Conservation (phyloP, 768 basidiomycete genomes). For the Harrya chromipes region DNA sequence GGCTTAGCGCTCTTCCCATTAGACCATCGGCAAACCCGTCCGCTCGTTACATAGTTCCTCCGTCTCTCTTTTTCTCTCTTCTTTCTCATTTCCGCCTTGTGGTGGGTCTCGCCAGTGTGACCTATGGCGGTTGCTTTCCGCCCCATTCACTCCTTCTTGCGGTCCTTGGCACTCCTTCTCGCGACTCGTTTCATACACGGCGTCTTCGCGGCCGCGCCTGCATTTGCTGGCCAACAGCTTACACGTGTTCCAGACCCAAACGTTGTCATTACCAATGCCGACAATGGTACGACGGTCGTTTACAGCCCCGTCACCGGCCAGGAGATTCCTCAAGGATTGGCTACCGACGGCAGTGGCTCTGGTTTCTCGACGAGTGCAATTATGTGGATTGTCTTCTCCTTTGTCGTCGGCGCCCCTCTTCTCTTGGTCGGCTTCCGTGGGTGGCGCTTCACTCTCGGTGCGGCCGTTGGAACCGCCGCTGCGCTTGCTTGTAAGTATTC, state of each 20-base stretch:
- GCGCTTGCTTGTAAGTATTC: conserved; percentile 42
- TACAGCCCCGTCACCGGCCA: conserved; percentile 44
- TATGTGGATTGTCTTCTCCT: conserved; percentile 56
- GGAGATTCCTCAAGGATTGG: conserved; percentile 49
- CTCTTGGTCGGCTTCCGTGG: conserved; percentile 55
- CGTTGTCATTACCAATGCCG: conserved; percentile 22
- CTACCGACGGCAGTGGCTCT: conserved; percentile 57
- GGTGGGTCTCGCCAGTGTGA: conserved; percentile 15
- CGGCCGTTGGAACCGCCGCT: conserved; percentile 49
- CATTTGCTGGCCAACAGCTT: conserved; percentile 14
- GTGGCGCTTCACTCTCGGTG: conserved; percentile 54
- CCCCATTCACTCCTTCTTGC: conserved; percentile 14
- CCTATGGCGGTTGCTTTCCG: conserved; percentile 28
- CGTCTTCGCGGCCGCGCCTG: conserved; percentile 8
- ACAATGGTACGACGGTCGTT: conserved; percentile 39
- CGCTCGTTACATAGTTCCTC: conserved; percentile 11
- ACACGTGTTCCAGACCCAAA: conserved; percentile 28
- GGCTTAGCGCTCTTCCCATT: conserved; percentile 4
- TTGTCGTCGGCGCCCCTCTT: conserved; percentile 52
- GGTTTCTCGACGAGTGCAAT: conserved; percentile 47
- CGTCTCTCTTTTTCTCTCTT: conserved; percentile 13
- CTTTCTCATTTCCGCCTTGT: conserved; percentile 2
- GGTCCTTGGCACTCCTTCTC: conserved; percentile 15
- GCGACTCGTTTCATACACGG: conserved; percentile 3
- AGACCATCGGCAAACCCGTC: conserved; percentile 9